phyloP scores from a whole-genome alignment of 2,329 filamentous ascomycete genomes.

The Cladosporium austrohemisphaericum region DNA sequence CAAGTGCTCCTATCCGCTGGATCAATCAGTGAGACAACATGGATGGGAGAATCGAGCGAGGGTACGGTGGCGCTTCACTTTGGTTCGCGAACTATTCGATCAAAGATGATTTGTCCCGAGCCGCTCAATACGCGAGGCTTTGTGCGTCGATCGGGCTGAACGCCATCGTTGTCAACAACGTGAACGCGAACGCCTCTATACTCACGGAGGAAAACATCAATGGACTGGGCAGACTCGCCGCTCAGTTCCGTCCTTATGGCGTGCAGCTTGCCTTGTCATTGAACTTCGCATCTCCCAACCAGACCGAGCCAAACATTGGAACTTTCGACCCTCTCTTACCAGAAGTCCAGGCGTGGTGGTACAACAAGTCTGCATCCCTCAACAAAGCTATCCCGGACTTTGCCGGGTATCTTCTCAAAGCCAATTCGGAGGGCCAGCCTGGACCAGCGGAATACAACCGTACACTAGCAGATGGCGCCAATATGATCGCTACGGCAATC shows the following conservation, averaged over 20 bases:
- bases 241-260: constrained; percentile 64
- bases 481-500: not conserved
- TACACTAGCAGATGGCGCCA: constrained; percentile 62
- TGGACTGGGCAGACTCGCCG: constrained; percentile 60
- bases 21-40: constrained; percentile 72
- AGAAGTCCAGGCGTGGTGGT: constrained; percentile 60
- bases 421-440: constrained; percentile 68
- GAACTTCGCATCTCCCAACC: constrained; percentile 65
- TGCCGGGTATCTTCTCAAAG: constrained; percentile 66
- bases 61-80: constrained; percentile 66
- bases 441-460: constrained; percentile 67
- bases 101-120: constrained; percentile 56
- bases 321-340: constrained; percentile 64
- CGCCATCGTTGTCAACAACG: constrained; percentile 66
- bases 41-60: constrained; percentile 55
- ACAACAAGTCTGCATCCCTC: constrained; percentile 54
- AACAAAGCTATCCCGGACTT: constrained; percentile 63
- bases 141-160: constrained; percentile 65
- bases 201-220: constrained; percentile 56
- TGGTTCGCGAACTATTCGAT: constrained; percentile 60
- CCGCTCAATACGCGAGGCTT: constrained; percentile 60
- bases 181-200: constrained; percentile 62
- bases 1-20: constrained; percentile 62
- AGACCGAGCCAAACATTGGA: constrained; percentile 51
- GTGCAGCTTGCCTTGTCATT: constrained; percentile 64